Evolutionary conservation across 495 filamentous ascomycete species (phyloP).

Genomic region (Podospora pseudoanserina): DNA sequence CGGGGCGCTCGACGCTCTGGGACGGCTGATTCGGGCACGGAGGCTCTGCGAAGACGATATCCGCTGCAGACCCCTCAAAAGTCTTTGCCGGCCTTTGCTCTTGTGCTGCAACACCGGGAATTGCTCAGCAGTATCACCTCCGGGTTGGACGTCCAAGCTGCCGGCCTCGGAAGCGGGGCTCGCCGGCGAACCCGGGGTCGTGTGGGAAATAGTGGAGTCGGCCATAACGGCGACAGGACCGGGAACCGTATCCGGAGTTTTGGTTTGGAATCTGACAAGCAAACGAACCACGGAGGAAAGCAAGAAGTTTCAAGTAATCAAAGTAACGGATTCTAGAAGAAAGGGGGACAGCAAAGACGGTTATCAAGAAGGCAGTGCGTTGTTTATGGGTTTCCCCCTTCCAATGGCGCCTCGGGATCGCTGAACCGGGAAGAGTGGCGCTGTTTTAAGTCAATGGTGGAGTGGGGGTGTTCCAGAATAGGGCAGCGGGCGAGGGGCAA

Average conservation of each 20-base stretch:
- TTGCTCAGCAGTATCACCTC: not conserved
- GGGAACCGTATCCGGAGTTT: not conserved
- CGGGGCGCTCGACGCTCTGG: constrained; percentile 63
- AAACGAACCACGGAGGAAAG: not conserved
- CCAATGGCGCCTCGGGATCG: constrained; percentile 15
- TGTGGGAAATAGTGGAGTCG: constrained; percentile 15
- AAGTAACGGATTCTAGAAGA: not conserved
- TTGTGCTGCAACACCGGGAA: constrained; percentile 43
- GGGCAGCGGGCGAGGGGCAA: not conserved
- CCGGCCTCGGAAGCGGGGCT: constrained; percentile 17
- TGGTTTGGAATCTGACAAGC: not conserved
- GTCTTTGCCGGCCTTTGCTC: constrained; percentile 66
- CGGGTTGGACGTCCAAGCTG: not conserved
- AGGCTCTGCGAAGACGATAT: constrained; percentile 86
- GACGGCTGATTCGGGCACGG: constrained; percentile 54
- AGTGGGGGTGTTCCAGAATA: constrained; percentile 11
- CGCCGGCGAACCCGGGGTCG: constrained; percentile 8
- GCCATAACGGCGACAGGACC: constrained; percentile 23
- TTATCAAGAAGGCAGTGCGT: not conserved
- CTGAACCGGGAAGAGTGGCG: constrained; percentile 19
- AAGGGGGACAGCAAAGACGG: not conserved
- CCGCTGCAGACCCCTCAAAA: constrained; percentile 77
- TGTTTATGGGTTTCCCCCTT: constrained; percentile 6
- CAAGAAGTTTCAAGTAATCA: not conserved
- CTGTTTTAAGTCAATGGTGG: constrained; percentile 15